These are phyloP conservation scores for Daldinia eschscholtzii DNA, from an alignment of 2,329 filamentous ascomycete genomes.

Conservation along the genomic window DNA sequence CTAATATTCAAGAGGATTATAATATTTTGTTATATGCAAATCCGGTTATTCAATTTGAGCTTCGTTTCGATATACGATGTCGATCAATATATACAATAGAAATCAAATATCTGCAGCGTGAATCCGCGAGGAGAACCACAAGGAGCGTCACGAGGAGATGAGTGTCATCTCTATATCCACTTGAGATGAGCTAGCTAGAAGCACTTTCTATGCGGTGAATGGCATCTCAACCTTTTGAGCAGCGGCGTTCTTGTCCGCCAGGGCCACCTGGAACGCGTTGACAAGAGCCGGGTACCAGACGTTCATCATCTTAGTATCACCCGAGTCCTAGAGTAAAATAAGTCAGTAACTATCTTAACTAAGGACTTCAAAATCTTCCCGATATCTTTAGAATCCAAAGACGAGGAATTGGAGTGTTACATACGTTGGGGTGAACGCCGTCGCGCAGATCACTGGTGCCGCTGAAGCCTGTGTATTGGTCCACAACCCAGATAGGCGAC, in stretches of 20 bases:
- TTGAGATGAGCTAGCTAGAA: background rate
- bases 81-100: conserved; percentile 23
- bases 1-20: background rate
- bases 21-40: background rate
- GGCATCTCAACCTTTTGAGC: conserved; percentile 38
- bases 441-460: conserved; percentile 53
- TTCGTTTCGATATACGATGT: conserved; percentile 4
- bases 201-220: conserved; percentile 41
- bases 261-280: conserved; percentile 47
- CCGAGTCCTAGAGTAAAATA: conserved; percentile 43
- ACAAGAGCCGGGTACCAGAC: conserved; percentile 51
- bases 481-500: conserved; percentile 58
- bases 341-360: conserved; percentile 1
- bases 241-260: conserved; percentile 44
- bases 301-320: conserved; percentile 58
- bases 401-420: background rate
- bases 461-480: conserved; percentile 57
- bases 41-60: background rate
- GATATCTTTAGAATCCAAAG: background rate
- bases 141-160: background rate
- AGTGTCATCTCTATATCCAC: background rate
- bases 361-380: background rate
- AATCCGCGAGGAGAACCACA: background rate
- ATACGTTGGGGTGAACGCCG: conserved; percentile 56
- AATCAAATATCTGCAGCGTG: background rate